These are phyloP conservation scores for Stephania cephalantha DNA, from an alignment of 164 flowering plant species.

Conservation along the genomic window DNA sequence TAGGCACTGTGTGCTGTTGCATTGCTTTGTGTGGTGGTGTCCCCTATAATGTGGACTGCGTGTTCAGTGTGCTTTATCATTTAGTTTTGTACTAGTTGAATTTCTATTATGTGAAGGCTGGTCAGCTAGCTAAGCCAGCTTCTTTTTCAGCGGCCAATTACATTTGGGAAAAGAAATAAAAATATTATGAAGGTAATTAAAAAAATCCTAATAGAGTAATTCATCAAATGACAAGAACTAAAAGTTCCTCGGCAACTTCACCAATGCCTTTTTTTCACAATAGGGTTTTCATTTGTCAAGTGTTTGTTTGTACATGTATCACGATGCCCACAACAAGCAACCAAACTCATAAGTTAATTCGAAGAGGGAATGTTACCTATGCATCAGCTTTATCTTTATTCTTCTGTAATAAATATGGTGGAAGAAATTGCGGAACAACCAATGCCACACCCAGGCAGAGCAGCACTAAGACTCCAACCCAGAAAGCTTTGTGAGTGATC, in stretches of 20 bases:
- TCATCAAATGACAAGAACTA: too few relatives aligned
- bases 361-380: neutral
- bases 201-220: too few relatives aligned
- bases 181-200: too few relatives aligned
- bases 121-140: too few relatives aligned
- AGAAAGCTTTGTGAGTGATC: constrained; percentile 76
- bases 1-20: neutral
- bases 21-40: neutral
- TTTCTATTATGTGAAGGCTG: too few relatives aligned
- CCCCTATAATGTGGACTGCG: too few relatives aligned
- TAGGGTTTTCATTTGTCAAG: neutral
- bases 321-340: too few relatives aligned
- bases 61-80: neutral
- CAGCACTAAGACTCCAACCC: constrained; percentile 54
- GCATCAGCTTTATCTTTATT: constrained; percentile 5
- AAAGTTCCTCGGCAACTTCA: too few relatives aligned
- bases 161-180: too few relatives aligned
- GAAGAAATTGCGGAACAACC: constrained; percentile 56
- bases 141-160: too few relatives aligned
- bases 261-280: too few relatives aligned
- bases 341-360: neutral
- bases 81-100: neutral
- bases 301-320: too few relatives aligned
- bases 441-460: constrained; percentile 60
- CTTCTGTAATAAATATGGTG: constrained; percentile 38